Base-by-base conservation (phyloP, 371 early-diverging fungal species). In the Mortierella sp. region DNA sequence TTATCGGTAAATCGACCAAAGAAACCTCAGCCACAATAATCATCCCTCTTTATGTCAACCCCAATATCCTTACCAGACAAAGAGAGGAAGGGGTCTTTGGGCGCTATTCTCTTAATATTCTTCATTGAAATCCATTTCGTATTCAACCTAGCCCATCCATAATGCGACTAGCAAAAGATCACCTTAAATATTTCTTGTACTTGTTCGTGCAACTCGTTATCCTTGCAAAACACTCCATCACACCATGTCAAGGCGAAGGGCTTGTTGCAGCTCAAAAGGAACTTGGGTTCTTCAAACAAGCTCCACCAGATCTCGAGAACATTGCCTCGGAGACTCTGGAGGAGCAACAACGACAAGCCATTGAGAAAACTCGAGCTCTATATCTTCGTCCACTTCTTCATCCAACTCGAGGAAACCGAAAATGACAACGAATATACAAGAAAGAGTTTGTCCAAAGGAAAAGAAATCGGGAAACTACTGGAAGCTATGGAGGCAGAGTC, bases 391-490 rank as follows among this genome's bases (percentile, higher is more conserved):
- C 13, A 13, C 7, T 43, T 3, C 43, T 43, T 43, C 43, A 43
- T 43, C 43, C 1, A 43, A 43, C 43, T 43, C 43, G 57, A 45
- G 21, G 13, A 43, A 47, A 22, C 33, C 40, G 65, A 65, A 3
- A 53, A 67, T 13, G 32, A n/a, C 9, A 16, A 8, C 19, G 40
- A 45, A 47, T 21, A 21, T 7, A 50, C 11, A 50, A 59, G 45
- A 53, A 55, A 41, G 36, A 38, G 36, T 24, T 15, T 63, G 13
- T 65, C 71, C 64, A 70, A 72, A 52, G 61, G 72, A 24, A 72
- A 72, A 19, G 55, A 38, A 41, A 36, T 64, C 0, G 63, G 64
- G 15, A 59, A 22, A 24, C 24, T 70, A 28, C 40, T 70, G 55
- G 19, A 33, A 2, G 70, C 32, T 0, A 58, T 63, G 24, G 22